Base-by-base conservation (phyloP, 306 rosid species). In the Cicer arietinum region DNA sequence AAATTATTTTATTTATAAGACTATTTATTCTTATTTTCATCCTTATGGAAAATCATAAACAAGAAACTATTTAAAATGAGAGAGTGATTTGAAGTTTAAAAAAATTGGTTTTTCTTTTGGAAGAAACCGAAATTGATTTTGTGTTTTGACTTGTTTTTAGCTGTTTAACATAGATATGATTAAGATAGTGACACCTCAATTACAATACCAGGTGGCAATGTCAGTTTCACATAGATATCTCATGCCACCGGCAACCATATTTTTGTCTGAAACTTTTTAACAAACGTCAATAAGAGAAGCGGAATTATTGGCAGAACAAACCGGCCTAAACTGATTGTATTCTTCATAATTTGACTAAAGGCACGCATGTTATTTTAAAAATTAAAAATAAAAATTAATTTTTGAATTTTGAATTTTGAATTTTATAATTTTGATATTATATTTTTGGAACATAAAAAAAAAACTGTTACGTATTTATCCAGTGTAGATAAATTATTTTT, bases 201-300 rank as follows among this genome's bases (percentile, higher is more conserved):
- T 59, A 59, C 43, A 42, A 59, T 59, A 12, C 43, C 43, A 59
- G 2, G 43, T 59, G 65, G 65, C 65, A 25, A 4, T 11, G 12
- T 30, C 13, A 25, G 9, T 11, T 58, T 30, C 13, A 10, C 66
- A 35, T 30, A 30, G 14, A 30, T 43, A 59, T 30, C 18, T 59
- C 66, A 59, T 30, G 66, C 66, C 16, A n/a, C 66, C 8, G 22
- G 10, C 9, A 59, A 30, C 61, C 60, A 22, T 30, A 3, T 54
- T 54, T 54, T 54, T 54, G 61, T 20, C 37, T 54, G 18, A 54
- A 8, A 3, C 20, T 8, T 54, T 12, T 54, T 54, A 54, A 54
- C 42, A 30, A 35, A 59, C 35, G 66, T 59, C 66, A 59, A 59
- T 30, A 11, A 59, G 44, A 59, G 66, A 59, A 59, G 18, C 17